Conservation (phyloP, 208 protist genomes). For the Acanthamoeba lenticulata region DNA sequence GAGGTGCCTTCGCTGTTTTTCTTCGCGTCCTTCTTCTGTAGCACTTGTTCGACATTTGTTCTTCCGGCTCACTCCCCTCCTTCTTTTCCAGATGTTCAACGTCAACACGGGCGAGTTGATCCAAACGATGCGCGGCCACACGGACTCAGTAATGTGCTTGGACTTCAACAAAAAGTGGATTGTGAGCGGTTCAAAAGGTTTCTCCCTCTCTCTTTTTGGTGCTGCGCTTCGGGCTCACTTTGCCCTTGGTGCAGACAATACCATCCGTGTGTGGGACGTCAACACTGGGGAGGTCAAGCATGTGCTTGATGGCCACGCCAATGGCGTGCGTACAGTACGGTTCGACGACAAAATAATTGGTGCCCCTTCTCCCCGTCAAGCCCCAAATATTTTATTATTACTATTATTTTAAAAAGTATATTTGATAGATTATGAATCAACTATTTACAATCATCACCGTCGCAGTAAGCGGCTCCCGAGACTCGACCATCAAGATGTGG, state of each 20-base stretch:
- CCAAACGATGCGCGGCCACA: slow-evolving; percentile 49
- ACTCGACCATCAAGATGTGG: slow-evolving; percentile 43
- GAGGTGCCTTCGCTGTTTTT: background rate
- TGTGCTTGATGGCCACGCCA: slow-evolving; percentile 8
- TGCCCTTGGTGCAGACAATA: background rate
- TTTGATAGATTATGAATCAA: background rate
- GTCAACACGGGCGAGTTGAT: slow-evolving; percentile 62
- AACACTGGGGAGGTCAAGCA: background rate
- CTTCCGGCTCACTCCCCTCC: background rate
- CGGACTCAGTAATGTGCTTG: slow-evolving; percentile 63
- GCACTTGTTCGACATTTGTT: background rate
- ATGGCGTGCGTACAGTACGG: slow-evolving; percentile 32
- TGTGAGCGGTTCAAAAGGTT: slow-evolving; percentile 61
- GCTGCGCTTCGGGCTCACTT: no score
- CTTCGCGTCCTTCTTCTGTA: background rate
- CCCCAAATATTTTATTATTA: no score
- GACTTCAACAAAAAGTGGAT: slow-evolving; percentile 63
- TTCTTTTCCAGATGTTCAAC: slow-evolving; percentile 10
- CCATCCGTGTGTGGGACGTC: slow-evolving; percentile 48
- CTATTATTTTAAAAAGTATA: no score
- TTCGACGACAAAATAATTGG: slow-evolving; percentile 28
- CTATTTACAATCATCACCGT: background rate
- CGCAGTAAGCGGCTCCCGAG: slow-evolving; percentile 29
- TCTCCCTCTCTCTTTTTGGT: background rate
- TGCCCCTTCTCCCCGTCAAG: background rate